Conservation (phyloP, 108 stramenopile species). For the Cyclotella choctawhatcheeana region DNA sequence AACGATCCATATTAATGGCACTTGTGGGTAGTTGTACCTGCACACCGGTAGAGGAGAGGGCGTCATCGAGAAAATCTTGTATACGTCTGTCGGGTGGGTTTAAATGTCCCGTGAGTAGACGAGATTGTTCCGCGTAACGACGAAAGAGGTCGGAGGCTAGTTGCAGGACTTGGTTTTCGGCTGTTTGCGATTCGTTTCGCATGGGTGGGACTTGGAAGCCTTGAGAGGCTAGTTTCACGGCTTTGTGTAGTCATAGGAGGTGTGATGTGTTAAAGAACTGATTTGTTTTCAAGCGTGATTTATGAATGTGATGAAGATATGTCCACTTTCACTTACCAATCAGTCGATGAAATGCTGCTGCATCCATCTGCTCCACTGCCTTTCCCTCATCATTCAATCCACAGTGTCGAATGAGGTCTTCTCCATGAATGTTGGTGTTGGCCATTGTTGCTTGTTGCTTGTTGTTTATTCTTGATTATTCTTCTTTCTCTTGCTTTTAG, state of each 20-base stretch:
- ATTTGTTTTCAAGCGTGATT: too few species aligned
- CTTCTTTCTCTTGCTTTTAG: not conserved
- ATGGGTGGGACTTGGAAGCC: constrained; percentile 53
- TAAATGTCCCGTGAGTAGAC: constrained; percentile 52
- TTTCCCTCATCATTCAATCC: constrained; percentile 56
- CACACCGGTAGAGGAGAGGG: constrained; percentile 51
- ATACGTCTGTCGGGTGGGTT: constrained; percentile 60
- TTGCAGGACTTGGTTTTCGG: constrained; percentile 47
- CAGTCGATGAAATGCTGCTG: constrained; percentile 42
- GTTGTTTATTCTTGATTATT: not conserved
- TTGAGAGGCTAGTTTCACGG: constrained; percentile 60
- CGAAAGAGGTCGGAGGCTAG: constrained; percentile 63
- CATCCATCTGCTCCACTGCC: constrained; percentile 48
- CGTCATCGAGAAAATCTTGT: constrained; percentile 61
- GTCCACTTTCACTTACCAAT: constrained; percentile 40
- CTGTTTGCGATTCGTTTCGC: constrained; percentile 34
- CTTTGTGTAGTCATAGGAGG: not conserved
- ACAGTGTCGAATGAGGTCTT: constrained; percentile 58
- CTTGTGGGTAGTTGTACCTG: constrained; percentile 41
- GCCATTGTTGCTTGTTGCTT: constrained; percentile 23
- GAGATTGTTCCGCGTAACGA: constrained; percentile 59
- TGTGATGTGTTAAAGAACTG: too few species aligned
- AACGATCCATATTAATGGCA: constrained; percentile 56
- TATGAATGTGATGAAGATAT: not conserved
- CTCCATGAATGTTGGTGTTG: constrained; percentile 35